phyloP scores from a whole-genome alignment of 306 rosid species.

The Dalbergia cochinchinensis region DNA sequence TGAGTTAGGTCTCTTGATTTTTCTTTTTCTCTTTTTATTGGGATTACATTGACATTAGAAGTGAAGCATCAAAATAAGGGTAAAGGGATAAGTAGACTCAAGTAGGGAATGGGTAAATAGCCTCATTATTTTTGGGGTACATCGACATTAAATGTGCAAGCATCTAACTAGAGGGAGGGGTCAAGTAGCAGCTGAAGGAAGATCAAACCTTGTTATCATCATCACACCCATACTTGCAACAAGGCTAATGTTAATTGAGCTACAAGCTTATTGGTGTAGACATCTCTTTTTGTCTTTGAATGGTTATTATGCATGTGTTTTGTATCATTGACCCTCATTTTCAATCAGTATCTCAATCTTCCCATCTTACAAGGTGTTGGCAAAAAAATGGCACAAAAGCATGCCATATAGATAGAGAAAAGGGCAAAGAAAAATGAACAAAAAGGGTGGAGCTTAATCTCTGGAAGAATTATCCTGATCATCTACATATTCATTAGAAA shows the following conservation, averaged over 20 bases:
- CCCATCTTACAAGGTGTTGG: slow-evolving; percentile 51
- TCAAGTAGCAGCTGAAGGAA: neutral
- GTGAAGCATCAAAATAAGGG: no score
- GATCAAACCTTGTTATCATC: slow-evolving; percentile 15
- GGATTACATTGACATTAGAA: no score
- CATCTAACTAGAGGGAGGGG: neutral
- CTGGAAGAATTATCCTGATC: slow-evolving; percentile 53
- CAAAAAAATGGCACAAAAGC: slow-evolving; percentile 57
- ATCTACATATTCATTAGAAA: slow-evolving; percentile 59
- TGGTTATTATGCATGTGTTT: slow-evolving; percentile 35
- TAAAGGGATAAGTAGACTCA: no score
- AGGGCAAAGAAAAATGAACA: neutral
- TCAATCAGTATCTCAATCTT: slow-evolving; percentile 48
- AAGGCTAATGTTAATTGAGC: neutral
- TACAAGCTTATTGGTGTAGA: slow-evolving; percentile 11
- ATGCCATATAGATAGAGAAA: slow-evolving; percentile 40
- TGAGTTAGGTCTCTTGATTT: no score
- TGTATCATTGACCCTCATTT: slow-evolving; percentile 47
- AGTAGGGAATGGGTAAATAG: no score
- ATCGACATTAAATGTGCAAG: neutral
- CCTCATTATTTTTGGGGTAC: neutral
- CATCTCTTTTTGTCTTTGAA: slow-evolving; percentile 63
- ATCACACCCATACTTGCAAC: slow-evolving; percentile 2
- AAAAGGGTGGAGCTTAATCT: slow-evolving; percentile 8
- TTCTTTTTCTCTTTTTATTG: no score